phyloP scores from a whole-genome alignment of 208 protist genomes.

The Leishmania arabica region DNA sequence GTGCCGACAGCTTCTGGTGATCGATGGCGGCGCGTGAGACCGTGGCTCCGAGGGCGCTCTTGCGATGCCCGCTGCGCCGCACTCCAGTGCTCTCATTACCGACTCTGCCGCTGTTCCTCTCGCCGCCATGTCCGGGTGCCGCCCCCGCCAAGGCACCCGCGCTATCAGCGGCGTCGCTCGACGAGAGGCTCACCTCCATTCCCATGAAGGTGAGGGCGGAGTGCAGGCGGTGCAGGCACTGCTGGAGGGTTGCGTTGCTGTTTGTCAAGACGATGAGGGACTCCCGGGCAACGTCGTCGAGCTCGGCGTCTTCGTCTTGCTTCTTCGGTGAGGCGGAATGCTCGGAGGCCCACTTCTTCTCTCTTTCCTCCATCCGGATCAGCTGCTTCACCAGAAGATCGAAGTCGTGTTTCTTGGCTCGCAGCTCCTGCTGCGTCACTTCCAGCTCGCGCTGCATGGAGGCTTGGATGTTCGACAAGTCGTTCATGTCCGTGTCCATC shows the following conservation, averaged over 20 bases:
- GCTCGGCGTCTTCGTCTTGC: slow-evolving; percentile 10
- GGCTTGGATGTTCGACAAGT: slow-evolving; percentile 60
- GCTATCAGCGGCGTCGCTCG: not conserved
- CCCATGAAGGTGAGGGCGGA: slow-evolving; percentile 8
- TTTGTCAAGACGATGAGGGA: slow-evolving; percentile 27
- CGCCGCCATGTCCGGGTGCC: not conserved
- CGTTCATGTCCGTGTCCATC: slow-evolving; percentile 69
- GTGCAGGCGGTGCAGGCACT: slow-evolving; percentile 31
- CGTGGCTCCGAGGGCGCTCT: slow-evolving; percentile 19
- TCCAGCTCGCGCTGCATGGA: slow-evolving; percentile 52
- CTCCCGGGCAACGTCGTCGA: slow-evolving; percentile 23
- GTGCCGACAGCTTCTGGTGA: slow-evolving; percentile 26
- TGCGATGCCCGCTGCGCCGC: slow-evolving; percentile 30
- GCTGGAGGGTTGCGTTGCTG: slow-evolving; percentile 28
- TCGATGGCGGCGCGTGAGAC: slow-evolving; percentile 30
- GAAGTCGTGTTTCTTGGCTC: slow-evolving; percentile 60
- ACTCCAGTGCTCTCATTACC: not conserved
- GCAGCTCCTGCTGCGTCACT: slow-evolving; percentile 47
- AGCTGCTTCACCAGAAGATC: slow-evolving; percentile 54
- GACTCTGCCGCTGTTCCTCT: not conserved
- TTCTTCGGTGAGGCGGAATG: not conserved
- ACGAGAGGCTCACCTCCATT: slow-evolving; percentile 1
- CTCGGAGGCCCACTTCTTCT: slow-evolving; percentile 31
- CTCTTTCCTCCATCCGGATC: slow-evolving; percentile 46
- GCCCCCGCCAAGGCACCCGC: not conserved